phyloP scores from a whole-genome alignment of 78 protist species.

The Trichosphaerium sp. region DNA sequence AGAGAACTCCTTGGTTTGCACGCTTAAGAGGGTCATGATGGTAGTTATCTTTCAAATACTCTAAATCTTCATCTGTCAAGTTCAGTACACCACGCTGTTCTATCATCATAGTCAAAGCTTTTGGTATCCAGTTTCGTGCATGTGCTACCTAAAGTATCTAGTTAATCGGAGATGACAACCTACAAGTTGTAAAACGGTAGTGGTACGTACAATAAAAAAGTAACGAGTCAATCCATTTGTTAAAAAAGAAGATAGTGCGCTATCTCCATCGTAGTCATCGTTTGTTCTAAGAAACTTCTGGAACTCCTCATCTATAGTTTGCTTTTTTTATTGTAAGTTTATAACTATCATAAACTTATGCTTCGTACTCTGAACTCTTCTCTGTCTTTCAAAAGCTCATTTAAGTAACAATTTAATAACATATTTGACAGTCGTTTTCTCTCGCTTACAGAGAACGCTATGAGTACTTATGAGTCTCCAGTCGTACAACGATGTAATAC shows the following conservation, averaged over 20 bases:
- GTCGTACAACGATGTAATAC: neutral
- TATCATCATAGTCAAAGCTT: conserved; percentile 7
- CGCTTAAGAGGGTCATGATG: no score
- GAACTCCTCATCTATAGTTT: conserved; percentile 26
- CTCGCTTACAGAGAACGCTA: conserved; percentile 22
- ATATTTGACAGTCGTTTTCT: conserved; percentile 18
- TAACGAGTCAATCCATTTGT: conserved; percentile 20
- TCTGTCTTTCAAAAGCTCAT: neutral
- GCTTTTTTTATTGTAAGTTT: neutral
- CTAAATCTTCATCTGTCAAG: no score
- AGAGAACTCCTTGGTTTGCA: no score
- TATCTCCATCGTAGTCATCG: conserved; percentile 15
- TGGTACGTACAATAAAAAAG: no score
- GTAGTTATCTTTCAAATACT: no score
- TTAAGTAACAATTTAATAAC: conserved; percentile 38
- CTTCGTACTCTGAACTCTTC: conserved; percentile 33
- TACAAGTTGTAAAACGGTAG: no score
- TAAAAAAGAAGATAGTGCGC: neutral
- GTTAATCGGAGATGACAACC: conserved; percentile 8
- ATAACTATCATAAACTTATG: no score
- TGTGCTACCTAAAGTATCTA: conserved; percentile 43
- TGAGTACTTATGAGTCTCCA: neutral
- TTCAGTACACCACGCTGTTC: conserved; percentile 16
- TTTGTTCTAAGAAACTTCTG: conserved; percentile 23
- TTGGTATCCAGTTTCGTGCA: conserved; percentile 12